A percentile compares a stretch with the other conserved stretches of the same genome.
phyloP scores from a whole-genome alignment of 108 stramenopile species.

The Skeletonema grethae region DNA sequence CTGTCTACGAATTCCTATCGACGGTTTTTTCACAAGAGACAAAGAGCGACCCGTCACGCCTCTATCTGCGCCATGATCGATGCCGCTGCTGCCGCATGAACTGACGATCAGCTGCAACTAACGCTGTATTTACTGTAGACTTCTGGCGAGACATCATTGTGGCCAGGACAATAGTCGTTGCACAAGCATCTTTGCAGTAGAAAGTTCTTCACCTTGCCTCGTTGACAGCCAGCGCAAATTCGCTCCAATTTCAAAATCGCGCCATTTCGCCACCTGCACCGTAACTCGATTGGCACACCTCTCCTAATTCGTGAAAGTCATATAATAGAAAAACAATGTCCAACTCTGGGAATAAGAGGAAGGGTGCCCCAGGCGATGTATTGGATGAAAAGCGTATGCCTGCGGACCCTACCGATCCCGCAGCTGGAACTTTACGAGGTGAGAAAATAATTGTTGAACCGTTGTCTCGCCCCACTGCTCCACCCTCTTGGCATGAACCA shows the following conservation, averaged over 20 bases:
- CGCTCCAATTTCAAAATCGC: background rate
- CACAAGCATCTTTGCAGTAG: background rate
- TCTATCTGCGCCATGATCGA: too few relatives aligned
- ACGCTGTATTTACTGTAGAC: too few relatives aligned
- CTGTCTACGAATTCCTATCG: background rate
- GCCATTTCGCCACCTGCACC: background rate
- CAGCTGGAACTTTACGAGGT: constrained; percentile 4
- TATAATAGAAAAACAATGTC: background rate
- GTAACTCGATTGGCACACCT: background rate
- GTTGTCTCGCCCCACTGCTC: background rate
- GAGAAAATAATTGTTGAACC: background rate
- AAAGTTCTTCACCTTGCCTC: background rate
- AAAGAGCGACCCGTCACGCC: too few relatives aligned
- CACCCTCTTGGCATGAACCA: background rate
- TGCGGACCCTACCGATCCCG: background rate
- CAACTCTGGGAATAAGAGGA: background rate
- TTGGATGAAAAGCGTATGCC: background rate
- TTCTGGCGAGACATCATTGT: too few relatives aligned
- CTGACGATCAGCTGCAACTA: too few relatives aligned
- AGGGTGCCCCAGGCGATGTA: background rate
- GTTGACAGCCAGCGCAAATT: background rate
- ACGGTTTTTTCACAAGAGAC: background rate
- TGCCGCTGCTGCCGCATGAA: too few relatives aligned
- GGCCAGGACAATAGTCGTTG: background rate
- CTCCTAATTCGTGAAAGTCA: background rate